Base-by-base conservation (phyloP, 495 filamentous ascomycete genomes). In the Clavariopsis aquatica region DNA sequence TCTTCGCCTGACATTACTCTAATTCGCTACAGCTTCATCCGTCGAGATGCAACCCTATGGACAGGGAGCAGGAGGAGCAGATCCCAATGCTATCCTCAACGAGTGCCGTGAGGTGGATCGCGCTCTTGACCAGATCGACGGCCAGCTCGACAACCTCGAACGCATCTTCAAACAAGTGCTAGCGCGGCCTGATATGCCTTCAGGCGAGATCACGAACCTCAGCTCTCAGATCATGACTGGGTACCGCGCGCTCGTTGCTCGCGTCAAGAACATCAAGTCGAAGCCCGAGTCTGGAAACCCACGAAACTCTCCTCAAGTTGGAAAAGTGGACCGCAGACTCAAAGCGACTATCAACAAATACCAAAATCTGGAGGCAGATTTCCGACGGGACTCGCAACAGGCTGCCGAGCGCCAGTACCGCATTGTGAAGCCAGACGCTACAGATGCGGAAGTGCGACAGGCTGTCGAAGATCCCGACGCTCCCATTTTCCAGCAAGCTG, bases 321-420 rank as follows among this genome's bases (percentile, higher is more conserved):
- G 87, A 55, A 84, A 84, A 46, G 83, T 91, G 52, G 90, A 93
- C 71, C 80, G 88, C n/a, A 84, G 88, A 59, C 79, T 96, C 57
- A 89, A 91, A 76, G 78, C 79, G 62, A 87, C 90, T 49, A 89
- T 96, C 74, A 83, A 90, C 58, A 80, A 85, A 51, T 97, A 93
- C 79, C 90, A 92, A 76, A 80, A 81, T 62, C 76, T 89, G 45
- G 93, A 97, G 75, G 80, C 81, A 1, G 82, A 85, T 31, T 96
- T 90, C 80, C 83, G 87, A 68, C 86, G 88, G 74, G 85, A 87
- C 66, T 80, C 91, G n/a, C 80, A 86, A 62, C 88, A 88, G 43
- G 91, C 94, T 74, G 87, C 92, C 76, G 89, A 86, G 63, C 85
- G 94, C 54, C 92, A 96, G 69, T 94, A 93, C 75, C 84, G 89